These are phyloP conservation scores for Chenopodium suecicum DNA, from an alignment of 148 eudicot genomes.

Conservation along the genomic window DNA sequence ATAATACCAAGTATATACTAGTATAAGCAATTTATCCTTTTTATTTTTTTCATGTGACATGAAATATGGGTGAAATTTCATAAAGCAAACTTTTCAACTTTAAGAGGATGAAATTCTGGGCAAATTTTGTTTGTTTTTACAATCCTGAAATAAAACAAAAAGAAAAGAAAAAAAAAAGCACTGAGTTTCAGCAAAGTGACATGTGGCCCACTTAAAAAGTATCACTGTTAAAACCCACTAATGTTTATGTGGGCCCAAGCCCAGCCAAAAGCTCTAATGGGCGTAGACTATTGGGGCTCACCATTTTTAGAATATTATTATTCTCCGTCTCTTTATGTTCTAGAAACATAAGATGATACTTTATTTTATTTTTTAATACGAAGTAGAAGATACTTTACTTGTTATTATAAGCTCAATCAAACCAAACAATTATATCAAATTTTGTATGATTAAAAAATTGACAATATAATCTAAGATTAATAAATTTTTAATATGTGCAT, in stretches of 20 bases:
- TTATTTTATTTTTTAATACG: too few species aligned
- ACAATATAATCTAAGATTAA: too few species aligned
- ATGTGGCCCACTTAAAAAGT: slow-evolving; percentile 32
- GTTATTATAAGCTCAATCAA: neutral
- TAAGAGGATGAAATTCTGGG: neutral
- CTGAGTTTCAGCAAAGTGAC: slow-evolving; percentile 18
- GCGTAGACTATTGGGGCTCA: slow-evolving; percentile 19
- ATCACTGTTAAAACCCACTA: slow-evolving; percentile 32
- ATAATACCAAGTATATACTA: neutral
- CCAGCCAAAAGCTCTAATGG: slow-evolving; percentile 22
- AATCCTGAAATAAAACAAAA: neutral
- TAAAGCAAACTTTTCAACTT: neutral
- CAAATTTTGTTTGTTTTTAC: neutral
- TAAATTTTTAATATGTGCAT: too few species aligned
- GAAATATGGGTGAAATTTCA: neutral
- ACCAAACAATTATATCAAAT: too few species aligned
- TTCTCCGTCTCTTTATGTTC: slow-evolving; percentile 3
- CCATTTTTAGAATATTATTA: neutral
- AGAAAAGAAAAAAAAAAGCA: neutral
- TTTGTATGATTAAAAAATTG: too few species aligned
- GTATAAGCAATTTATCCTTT: too few species aligned
- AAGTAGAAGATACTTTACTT: too few species aligned
- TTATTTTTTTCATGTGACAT: neutral
- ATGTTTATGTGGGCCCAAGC: slow-evolving; percentile 27
- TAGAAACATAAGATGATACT: slow-evolving; percentile 10